A percentile compares a stretch with the other conserved stretches of the same genome.
phyloP scores from a whole-genome alignment of 768 basidiomycete genomes.

The Floccularia luteovirens region DNA sequence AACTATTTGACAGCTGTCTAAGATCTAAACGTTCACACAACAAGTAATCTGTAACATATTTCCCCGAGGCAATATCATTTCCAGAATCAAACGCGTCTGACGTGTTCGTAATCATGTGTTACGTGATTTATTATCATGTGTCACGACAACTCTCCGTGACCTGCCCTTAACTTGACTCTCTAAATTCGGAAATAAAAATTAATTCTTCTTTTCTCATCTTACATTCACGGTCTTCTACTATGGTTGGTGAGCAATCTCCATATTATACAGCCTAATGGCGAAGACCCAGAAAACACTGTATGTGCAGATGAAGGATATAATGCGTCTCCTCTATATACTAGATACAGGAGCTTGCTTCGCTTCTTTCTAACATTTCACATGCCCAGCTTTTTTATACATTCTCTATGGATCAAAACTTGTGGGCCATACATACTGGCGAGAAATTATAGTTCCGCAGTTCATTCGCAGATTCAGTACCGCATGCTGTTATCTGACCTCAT shows the following conservation, averaged over 20 bases:
- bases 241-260: constrained; percentile 45
- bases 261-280: constrained; percentile 68
- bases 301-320: constrained; percentile 58
- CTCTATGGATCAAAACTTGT: constrained; percentile 1
- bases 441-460: no score
- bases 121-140: no score
- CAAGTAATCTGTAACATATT: no score
- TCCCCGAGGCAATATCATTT: no score
- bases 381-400: not conserved
- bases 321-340: constrained; percentile 44
- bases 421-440: no score
- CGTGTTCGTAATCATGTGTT: no score
- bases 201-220: constrained; percentile 29
- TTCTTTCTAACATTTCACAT: constrained; percentile 42
- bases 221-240: constrained; percentile 56
- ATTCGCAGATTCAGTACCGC: no score
- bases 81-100: no score
- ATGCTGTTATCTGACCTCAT: no score
- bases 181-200: constrained; percentile 4
- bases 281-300: constrained; percentile 54
- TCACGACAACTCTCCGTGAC: constrained; percentile 5
- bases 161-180: constrained; percentile 32
- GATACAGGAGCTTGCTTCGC: constrained; percentile 41
- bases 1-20: no score
- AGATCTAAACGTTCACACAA: no score